Evolutionary conservation across 2,329 filamentous ascomycete genomes (phyloP), one percentile per base, ranked within the genome.

Genomic region (Ophiostoma pallidulum): DNA sequence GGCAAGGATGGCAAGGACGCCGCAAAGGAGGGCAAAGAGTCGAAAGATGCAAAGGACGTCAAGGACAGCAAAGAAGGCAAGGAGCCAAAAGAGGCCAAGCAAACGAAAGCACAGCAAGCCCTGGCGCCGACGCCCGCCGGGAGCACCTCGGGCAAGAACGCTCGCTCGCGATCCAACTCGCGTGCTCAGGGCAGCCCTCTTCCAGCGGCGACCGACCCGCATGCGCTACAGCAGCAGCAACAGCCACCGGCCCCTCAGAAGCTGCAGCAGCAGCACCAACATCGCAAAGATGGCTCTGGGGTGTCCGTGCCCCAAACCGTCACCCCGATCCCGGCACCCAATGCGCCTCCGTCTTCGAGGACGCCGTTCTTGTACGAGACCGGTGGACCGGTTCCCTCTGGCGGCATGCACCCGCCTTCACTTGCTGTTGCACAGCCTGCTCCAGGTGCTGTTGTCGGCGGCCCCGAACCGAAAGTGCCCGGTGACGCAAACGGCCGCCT

Each of bases 101-200:
- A 50, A 10, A 2, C 32, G 39, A 50, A 49, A 56, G 58, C 57
- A 7, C 56, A 64, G 28, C 72, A 72, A 47, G 64, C 66, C 13
- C 64, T 78, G 40, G 70, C 72, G 8, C 70, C 73, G 2, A 67
- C 68, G 10, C 68, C 74, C 6, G 56, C 66, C 32, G 40, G 29
- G 8, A 29, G 14, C 32, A 3, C 8, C 31, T 8, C 16, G 20
- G 31, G 58, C 20, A 75, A 75, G 55, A 65, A 57, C 8, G 67
- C 69, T 41, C 69, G 76, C 40, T 77, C 75, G 5, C 69, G 75
- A 39, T 78, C 75, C 16, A 74, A 69, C 50, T 79, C 76, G 14
- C 70, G 72, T 28, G 72, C 66, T 4, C 60, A 62, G 22, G 50
- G 52, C 16, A 55, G 53, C 31, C 53, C 53, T 1, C 45, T 39